These are phyloP conservation scores for Hemisphaericaspora xylanilytica DNA, from an alignment of 1,139 yeast genomes.

Conservation along the genomic window DNA sequence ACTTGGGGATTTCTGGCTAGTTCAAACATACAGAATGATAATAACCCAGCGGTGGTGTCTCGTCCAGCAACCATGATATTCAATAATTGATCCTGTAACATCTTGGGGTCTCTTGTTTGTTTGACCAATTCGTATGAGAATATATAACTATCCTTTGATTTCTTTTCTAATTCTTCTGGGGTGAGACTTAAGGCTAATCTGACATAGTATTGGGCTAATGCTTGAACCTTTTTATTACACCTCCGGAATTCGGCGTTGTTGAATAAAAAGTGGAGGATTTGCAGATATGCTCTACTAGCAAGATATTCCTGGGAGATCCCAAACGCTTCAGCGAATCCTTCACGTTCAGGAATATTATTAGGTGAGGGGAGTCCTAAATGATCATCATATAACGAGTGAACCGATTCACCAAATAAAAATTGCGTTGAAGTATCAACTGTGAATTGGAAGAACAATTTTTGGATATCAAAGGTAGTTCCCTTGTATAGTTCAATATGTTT, in stretches of 20 bases:
- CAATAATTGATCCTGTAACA: conserved; percentile 45
- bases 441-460: conserved; percentile 39
- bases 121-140: conserved; percentile 47
- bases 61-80: conserved; percentile 48
- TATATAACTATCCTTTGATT: conserved; percentile 39
- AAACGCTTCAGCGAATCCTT: conserved; percentile 27
- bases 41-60: conserved; percentile 48
- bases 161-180: conserved; percentile 36
- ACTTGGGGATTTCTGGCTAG: conserved; percentile 41
- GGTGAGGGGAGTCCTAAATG: conserved; percentile 22
- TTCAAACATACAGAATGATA: conserved; percentile 42
- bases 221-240: conserved; percentile 29
- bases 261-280: conserved; percentile 26
- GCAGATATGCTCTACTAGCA: conserved; percentile 28
- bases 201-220: conserved; percentile 36
- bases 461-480: conserved; percentile 32
- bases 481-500: conserved; percentile 24
- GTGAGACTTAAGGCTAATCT: conserved; percentile 27
- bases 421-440: conserved; percentile 62
- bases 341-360: conserved; percentile 18
- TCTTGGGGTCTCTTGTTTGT: conserved; percentile 43
- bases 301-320: conserved; percentile 29
- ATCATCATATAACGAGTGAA: conserved; percentile 36
- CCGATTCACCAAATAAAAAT: conserved; percentile 57
- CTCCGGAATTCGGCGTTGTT: conserved; percentile 33